Percentiles rank a stretch among this genome's conserved stretches.
Conservation (phyloP, 768 basidiomycete species). For the Psilocybe azurescens region DNA sequence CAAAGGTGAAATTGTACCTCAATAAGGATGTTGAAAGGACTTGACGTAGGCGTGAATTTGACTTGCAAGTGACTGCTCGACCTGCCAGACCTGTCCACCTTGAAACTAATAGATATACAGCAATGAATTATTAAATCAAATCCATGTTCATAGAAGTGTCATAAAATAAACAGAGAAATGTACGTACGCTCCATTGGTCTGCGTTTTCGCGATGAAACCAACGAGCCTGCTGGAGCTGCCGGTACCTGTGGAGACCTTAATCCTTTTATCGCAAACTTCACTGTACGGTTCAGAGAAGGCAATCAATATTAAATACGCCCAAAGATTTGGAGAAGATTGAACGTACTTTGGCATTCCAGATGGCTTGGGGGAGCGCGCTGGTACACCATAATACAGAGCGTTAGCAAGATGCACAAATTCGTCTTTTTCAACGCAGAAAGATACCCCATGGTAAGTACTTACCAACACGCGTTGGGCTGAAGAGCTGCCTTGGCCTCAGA, state of each 20-base stretch:
- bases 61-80: neutral
- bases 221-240: neutral
- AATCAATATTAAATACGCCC: too few species aligned
- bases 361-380: neutral
- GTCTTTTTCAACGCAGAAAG: too few species aligned
- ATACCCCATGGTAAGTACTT: neutral
- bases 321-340: neutral
- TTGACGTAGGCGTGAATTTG: neutral
- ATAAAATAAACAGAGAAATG: neutral
- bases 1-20: neutral
- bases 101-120: neutral
- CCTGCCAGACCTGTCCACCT: neutral
- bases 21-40: neutral
- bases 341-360: neutral
- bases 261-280: neutral
- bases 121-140: neutral
- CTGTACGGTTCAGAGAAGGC: neutral
- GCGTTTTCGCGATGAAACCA: neutral
- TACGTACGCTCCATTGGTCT: neutral
- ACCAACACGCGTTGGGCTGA: neutral
- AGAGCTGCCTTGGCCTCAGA: neutral
- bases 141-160: too few species aligned
- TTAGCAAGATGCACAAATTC: too few species aligned
- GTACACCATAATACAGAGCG: neutral
- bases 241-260: neutral